Conservation (phyloP, 129 eudicot species). For the Calendula officinalis region DNA sequence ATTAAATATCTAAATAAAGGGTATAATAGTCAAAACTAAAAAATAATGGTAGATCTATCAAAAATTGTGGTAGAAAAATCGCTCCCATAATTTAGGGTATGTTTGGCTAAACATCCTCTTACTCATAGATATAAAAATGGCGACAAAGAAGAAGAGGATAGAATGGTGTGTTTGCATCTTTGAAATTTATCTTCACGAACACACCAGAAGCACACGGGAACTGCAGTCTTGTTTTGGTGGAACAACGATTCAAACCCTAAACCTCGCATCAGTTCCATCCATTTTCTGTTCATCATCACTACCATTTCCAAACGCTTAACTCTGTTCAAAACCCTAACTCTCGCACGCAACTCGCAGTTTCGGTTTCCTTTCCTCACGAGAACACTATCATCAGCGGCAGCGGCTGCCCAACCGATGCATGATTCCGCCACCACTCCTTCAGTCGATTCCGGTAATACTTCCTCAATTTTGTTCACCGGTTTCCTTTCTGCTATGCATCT, state of each 20-base stretch:
- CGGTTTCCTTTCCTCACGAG: constrained; percentile 34
- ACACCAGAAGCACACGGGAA: constrained; percentile 26
- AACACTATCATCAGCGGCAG: constrained; percentile 36
- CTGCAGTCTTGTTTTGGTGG: constrained; percentile 38
- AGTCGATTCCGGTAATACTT: constrained; percentile 18
- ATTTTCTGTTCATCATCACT: constrained; percentile 22
- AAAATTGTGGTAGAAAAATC: too few relatives aligned
- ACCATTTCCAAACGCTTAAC: constrained; percentile 34
- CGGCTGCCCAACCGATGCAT: constrained; percentile 26
- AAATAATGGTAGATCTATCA: too few relatives aligned
- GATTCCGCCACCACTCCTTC: constrained; percentile 23
- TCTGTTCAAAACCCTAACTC: constrained; percentile 36
- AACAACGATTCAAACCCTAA: constrained; percentile 47
- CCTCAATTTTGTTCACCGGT: background rate
- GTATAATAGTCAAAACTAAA: too few relatives aligned
- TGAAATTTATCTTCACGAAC: constrained; percentile 13
- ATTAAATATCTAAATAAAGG: too few relatives aligned
- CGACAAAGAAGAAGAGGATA: constrained; percentile 20
- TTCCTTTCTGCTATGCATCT: constrained; percentile 8
- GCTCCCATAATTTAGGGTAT: too few relatives aligned
- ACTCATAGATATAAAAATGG: too few relatives aligned
- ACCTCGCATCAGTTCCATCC: constrained; percentile 48
- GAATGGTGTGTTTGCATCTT: background rate
- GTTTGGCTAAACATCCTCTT: too few relatives aligned
- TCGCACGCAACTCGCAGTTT: constrained; percentile 17